Evolutionary conservation across 768 basidiomycete genomes (phyloP), one percentile per base, ranked within the genome.

Genomic region (Collybia nuda): DNA sequence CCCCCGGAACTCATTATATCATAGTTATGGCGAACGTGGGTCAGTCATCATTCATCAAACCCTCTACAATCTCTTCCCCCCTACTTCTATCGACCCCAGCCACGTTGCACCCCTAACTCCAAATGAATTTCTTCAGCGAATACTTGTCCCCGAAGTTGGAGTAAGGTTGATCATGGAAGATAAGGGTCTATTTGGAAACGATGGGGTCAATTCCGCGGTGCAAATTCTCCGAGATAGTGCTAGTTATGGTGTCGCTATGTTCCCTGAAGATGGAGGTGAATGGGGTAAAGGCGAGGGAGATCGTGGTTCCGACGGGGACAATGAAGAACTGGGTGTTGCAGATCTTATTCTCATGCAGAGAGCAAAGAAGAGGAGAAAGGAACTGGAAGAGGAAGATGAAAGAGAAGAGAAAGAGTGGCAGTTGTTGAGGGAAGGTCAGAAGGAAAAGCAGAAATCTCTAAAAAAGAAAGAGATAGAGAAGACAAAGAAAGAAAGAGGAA

Each of bases 101-200:
- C 65, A 74, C 9, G 78, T 84, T 21, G 65, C 74, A 0, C 88
- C 95, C 0, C 78, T 98, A 19, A 80, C 83, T 1, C 74, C 84
- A 0, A 78, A 81, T 28, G 86, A 92, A 51, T 96, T 94, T 61
- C 76, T 93, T 32, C 84, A 88, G 35, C 84, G 85, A 14, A 78
- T 98, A 24, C 79, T 98, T n/a, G 84, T 98, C 2, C 96, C 96
- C 1, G 95, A 98, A 68, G 82, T 87, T 0, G 91, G 87, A 0
- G 73, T 87, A 36, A 74, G 79, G 19, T 80, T 98, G n/a, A 91
- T 98, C 53, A 83, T 83, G 73, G 76, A 88, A 51, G 94, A 98
- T 62, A 79, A 79, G 59, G 52, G 61, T 1, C 66, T 85, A 9
- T 59, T 66, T 37, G 74, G 73, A 2, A 66, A 73, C 3, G 59